Evolutionary conservation across 2,329 filamentous ascomycete genomes (phyloP), one percentile per base, ranked within the genome.

Genomic region (Claviceps purpurea): DNA sequence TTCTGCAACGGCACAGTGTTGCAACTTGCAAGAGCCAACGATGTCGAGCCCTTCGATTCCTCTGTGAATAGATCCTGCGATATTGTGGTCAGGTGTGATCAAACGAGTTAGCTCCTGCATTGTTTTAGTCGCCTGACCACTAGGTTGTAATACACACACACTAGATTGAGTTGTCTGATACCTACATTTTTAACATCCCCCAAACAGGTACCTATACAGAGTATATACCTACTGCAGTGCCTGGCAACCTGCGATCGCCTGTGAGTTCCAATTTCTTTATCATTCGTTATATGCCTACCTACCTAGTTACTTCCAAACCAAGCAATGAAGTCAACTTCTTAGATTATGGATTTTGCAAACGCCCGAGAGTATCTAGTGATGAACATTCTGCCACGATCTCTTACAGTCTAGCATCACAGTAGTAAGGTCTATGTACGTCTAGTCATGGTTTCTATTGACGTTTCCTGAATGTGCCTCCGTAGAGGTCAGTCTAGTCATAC

Each of bases 401-500:
- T 74, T 2, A 81, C 81, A 5, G 72, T 88, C 22, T 82, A 84
- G 56, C 84, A 88, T 59, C 82, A 87, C 59, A 83, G 82, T 51
- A 81, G 61, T 81, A 87, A 73, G 78, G 78, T 81, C 61, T 59
- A 70, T 57, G 16, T 34, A 11, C 2, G 4, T 14, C 3, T 30
- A 18, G 14, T 43, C 18, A 20, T 43, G 18, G 13, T 20, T 24
- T 6, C 18, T 10, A 43, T 42, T 10, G 7, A 42, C 18, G n/a
- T 18, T 11, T 44, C 5, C 5, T n/a, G 2, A 16, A 14, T 6
- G 38, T 14, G 13, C 38, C 38, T 40, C 38, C 38, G 38, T 40
- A 40, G 13, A 40, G 13, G 16, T 40, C 13, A 40, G n/a, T 16
- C 14, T n/a, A 40, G 13, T 5, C 13, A 6, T 3, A 41, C n/a